Evolutionary conservation across 176 grass and related monocot genomes (phyloP), one percentile per base, ranked within the genome.

Genomic region (Elaeis guineensis): DNA sequence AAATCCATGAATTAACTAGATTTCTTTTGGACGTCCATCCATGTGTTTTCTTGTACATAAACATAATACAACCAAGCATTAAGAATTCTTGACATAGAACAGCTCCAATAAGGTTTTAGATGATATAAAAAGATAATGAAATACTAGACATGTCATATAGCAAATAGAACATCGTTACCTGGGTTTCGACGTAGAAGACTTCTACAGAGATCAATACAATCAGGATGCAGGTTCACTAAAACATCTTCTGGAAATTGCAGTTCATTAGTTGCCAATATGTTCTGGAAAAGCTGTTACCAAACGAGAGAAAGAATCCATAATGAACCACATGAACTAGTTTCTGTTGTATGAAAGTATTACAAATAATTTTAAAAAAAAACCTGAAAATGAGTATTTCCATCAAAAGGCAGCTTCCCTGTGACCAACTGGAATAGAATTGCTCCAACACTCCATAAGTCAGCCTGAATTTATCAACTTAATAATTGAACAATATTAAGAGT

Each of bases 371-470:
- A 51, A 6, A 61, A 51, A n/a, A 6, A 14, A 19, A 89, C 86
- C 86, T 82, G 59, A 17, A 65, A 49, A 69, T 60, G 66, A 52
- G 58, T 79, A 19, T 32, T 64, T 52, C 86, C 82, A 62, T 49
- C 25, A 79, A 77, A 85, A 24, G 78, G 75, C 18, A 82, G 12
- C 44, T 82, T 61, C 52, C 86, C 86, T 7, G 75, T 85, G 51
- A 90, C 78, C 53, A 90, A 59, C 82, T 85, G 86, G 57, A 85
- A 90, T 50, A 90, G 78, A 79, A 90, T 85, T 32, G 81, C 75
- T 6, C 86, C 86, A 61, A 85, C 55, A 66, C 82, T 90, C 86
- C 86, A 90, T 66, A 90, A 79, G 75, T 85, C 86, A 65, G 86
- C 83, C 86, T 90, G 86, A 59, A 77, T 64, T 70, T 19, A 6